Percentiles rank a stretch among this genome's conserved stretches.
These are phyloP conservation scores for Penicillium silybi DNA, from an alignment of 495 filamentous ascomycete species.

Conservation along the genomic window DNA sequence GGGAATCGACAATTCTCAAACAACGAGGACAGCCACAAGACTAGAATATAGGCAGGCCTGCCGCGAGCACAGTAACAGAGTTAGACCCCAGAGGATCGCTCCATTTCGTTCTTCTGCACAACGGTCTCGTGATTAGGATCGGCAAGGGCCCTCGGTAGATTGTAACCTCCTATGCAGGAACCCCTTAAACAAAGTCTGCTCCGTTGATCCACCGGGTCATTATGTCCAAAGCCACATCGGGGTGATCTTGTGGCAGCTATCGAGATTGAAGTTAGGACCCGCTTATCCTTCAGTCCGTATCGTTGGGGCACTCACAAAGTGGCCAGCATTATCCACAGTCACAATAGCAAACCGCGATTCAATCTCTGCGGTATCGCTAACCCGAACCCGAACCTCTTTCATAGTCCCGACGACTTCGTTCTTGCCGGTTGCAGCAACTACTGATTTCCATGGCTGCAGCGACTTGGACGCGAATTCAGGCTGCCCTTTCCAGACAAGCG, in stretches of 20 bases:
- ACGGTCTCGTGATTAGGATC: too few relatives aligned
- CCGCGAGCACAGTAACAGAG: not conserved
- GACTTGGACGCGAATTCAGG: slow-evolving; percentile 35
- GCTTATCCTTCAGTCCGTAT: not conserved
- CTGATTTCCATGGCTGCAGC: slow-evolving; percentile 31
- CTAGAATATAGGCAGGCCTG: not conserved
- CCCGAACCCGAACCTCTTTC: slow-evolving; percentile 19
- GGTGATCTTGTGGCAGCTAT: slow-evolving; percentile 34
- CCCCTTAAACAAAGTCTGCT: slow-evolving; percentile 12
- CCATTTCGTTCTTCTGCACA: not conserved
- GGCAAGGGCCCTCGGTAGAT: not conserved
- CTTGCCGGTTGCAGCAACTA: slow-evolving; percentile 14
- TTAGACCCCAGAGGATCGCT: too few relatives aligned
- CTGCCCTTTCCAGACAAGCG: slow-evolving; percentile 43
- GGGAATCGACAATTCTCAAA: not conserved
- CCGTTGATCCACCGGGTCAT: slow-evolving; percentile 32
- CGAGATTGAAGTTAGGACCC: slow-evolving; percentile 5
- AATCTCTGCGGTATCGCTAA: not conserved
- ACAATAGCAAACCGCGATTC: slow-evolving; percentile 26
- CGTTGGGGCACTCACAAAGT: slow-evolving; percentile 17
- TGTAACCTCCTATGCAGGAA: not conserved
- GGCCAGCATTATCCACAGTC: slow-evolving; percentile 24
- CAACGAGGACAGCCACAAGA: not conserved
- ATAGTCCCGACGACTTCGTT: slow-evolving; percentile 15
- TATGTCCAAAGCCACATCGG: slow-evolving; percentile 33